Evolutionary conservation across 352 stramenopile species (phyloP).

Genomic region (Achlya hypogyna): DNA sequence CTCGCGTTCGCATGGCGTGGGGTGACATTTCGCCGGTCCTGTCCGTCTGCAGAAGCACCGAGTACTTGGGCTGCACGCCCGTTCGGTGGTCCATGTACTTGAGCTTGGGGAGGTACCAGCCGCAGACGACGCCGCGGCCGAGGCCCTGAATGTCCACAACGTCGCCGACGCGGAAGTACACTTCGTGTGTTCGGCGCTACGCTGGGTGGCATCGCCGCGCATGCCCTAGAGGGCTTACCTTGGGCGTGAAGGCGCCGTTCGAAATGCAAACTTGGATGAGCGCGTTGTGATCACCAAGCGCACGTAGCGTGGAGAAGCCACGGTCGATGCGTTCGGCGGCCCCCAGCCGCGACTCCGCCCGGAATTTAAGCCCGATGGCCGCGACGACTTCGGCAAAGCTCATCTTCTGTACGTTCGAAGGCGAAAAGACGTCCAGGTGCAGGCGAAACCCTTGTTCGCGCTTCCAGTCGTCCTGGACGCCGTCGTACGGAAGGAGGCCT

Average conservation of each 20-base stretch:
- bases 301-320: constrained; percentile 42
- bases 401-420: constrained; percentile 25
- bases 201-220: neutral
- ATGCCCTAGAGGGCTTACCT: constrained; percentile 25
- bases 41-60: constrained; percentile 47
- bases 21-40: constrained; percentile 32
- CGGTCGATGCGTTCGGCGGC: constrained; percentile 42
- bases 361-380: constrained; percentile 37
- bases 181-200: constrained; percentile 37
- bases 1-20: neutral
- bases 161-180: constrained; percentile 59
- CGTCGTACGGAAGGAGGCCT: constrained; percentile 49
- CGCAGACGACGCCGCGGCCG: constrained; percentile 48
- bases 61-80: constrained; percentile 41
- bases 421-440: constrained; percentile 38
- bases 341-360: constrained; percentile 22
- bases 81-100: constrained; percentile 28
- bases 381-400: constrained; percentile 26
- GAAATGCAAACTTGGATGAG: constrained; percentile 38
- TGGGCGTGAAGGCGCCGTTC: constrained; percentile 37
- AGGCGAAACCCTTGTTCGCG: constrained; percentile 50
- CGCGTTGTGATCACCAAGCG: constrained; percentile 64
- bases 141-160: constrained; percentile 49
- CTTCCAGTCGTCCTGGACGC: constrained; percentile 62
- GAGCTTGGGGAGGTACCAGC: constrained; percentile 34